Evolutionary conservation across 1,284 basidiomycete species (phyloP), one percentile per base, ranked within the genome.

Genomic region (Leucocoprinus gongylophorus): DNA sequence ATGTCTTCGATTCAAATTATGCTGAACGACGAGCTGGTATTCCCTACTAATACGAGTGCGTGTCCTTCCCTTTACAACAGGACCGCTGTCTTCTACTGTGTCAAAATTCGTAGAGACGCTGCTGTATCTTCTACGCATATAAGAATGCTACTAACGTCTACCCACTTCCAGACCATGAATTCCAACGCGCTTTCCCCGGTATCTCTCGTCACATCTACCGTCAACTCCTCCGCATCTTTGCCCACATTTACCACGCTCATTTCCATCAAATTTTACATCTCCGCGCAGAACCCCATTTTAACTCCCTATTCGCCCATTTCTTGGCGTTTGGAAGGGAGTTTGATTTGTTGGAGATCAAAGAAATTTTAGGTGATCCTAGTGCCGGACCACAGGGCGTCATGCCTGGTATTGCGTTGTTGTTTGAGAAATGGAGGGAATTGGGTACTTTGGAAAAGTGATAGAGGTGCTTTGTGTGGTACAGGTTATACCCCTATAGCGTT

Each of bases 1-100:
- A 95, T 97, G 90, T 94, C 91, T 7, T 97, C 94, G 92, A 82
- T 95, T 4, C 93, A 97, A 63, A 94, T 94, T 62, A 74, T 95
- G 23, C 76, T 97, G 23, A 87, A 94, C 60, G 95, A 97, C 69
- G 93, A 97, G 62, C 81, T 74, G 55, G 84, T 88, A 29, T 98
- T 98, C 72, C 95, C 95, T 2, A 97, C 95, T 5, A 97, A 97
- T 71, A 89, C 90, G 30, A 88, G 92, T 88, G 77, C 66, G 45
- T 35, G 7, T 32, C 23, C 6, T 26, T 26, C 23, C 23, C 6
- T 3, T 26, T 6, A 26, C 23, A 3, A 26, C 23, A 26, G 6
- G 6, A 26, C 23, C 6, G 23, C 23, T 26, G 23, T 26, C 6
- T 6, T 26, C n/a, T n/a, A n/a, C n/a, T n/a, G n/a, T n/a, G n/a